Evolutionary conservation across 306 rosid genomes (phyloP).

Genomic region (Ziziphus jujuba): DNA sequence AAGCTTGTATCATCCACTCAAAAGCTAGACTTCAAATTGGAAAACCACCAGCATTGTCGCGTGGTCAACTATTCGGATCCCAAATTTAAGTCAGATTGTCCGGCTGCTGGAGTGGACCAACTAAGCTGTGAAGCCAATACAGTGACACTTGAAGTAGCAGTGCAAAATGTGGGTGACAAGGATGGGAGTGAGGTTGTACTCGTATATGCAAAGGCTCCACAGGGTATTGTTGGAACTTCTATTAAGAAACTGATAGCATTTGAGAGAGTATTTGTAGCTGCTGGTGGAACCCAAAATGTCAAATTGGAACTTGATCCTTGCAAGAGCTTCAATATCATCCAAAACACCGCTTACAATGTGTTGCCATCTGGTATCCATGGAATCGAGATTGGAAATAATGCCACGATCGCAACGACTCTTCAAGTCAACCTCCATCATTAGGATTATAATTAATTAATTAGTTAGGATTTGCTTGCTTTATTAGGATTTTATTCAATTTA

Average conservation of each 20-base stretch:
- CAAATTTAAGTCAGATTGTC: background rate
- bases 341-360: slow-evolving; percentile 16
- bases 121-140: background rate
- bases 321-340: slow-evolving; percentile 31
- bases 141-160: slow-evolving; percentile 14
- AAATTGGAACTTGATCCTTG: slow-evolving; percentile 20
- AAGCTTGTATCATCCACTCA: slow-evolving; percentile 14
- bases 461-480: background rate
- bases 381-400: slow-evolving; percentile 24
- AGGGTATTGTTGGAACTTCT: too few species aligned
- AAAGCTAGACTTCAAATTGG: slow-evolving; percentile 7
- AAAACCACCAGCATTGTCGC: slow-evolving; percentile 19
- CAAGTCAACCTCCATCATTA: background rate
- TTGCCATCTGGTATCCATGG: slow-evolving; percentile 30
- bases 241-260: too few species aligned
- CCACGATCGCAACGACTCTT: slow-evolving; percentile 1
- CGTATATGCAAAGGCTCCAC: too few species aligned
- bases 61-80: slow-evolving; percentile 3
- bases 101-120: background rate
- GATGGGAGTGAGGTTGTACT: slow-evolving; percentile 31
- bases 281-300: background rate
- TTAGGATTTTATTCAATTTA: too few species aligned
- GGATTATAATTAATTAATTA: too few species aligned
- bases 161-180: slow-evolving; percentile 10
- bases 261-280: too few species aligned